These are phyloP conservation scores for Silene vulgaris DNA, from an alignment of 179 eudicot species.

Conservation along the genomic window DNA sequence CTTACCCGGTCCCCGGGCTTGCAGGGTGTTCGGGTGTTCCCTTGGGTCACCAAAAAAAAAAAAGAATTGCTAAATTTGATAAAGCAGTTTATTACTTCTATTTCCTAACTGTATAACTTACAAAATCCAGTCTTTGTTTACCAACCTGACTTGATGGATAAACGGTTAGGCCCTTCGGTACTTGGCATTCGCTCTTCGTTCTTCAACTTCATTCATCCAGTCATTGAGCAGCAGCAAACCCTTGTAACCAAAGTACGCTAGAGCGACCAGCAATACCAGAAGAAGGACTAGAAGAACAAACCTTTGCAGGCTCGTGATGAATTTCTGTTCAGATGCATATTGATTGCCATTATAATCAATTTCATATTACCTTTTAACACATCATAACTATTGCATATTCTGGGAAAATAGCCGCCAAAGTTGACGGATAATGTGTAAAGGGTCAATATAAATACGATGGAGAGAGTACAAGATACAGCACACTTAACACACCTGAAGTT, in stretches of 20 bases:
- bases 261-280: constrained; percentile 37
- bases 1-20: no score
- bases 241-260: constrained; percentile 58
- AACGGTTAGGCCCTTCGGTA: constrained; percentile 32
- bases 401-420: background rate
- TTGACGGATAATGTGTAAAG: background rate
- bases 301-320: constrained; percentile 29
- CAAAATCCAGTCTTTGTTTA: background rate
- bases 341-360: constrained; percentile 5
- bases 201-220: constrained; percentile 86
- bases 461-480: background rate
- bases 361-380: background rate
- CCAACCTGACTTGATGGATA: background rate
- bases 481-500: constrained; percentile 46
- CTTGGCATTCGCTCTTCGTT: constrained; percentile 49
- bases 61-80: no score
- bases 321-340: constrained; percentile 48
- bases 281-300: constrained; percentile 38
- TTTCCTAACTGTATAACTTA: background rate
- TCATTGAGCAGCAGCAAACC: constrained; percentile 70
- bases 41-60: no score
- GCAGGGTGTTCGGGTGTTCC: no score
- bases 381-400: background rate
- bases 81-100: background rate
- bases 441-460: background rate